Percentiles rank a stretch among this genome's conserved stretches.
These are phyloP conservation scores for Saraca asoca DNA, from an alignment of 331 rosid genomes.

Conservation along the genomic window DNA sequence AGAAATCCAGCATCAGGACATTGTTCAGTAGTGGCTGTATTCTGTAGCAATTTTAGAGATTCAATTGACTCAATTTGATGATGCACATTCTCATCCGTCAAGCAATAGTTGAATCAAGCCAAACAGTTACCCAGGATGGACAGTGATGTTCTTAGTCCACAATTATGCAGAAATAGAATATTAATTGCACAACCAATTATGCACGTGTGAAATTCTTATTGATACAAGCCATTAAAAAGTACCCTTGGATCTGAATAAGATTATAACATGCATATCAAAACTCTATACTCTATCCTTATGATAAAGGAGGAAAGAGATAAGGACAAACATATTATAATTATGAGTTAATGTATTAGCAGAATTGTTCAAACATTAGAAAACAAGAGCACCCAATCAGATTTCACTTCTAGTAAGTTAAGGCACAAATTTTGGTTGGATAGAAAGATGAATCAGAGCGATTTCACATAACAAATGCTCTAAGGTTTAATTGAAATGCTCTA, in stretches of 20 bases:
- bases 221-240: background rate
- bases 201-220: constrained; percentile 5
- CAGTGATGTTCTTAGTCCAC: background rate
- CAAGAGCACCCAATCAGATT: constrained; percentile 2
- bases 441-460: background rate
- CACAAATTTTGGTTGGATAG: constrained; percentile 1
- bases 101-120: constrained; percentile 4
- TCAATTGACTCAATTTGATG: background rate
- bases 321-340: constrained; percentile 7
- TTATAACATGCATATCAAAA: background rate
- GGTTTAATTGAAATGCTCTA: constrained; percentile 16
- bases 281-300: background rate
- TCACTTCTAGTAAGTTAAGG: background rate
- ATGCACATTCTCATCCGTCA: constrained; percentile 1
- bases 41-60: background rate
- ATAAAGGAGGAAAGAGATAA: constrained; percentile 5
- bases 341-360: background rate
- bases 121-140: background rate
- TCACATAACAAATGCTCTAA: background rate
- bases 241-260: background rate
- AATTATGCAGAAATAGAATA: background rate
- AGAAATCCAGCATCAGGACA: background rate
- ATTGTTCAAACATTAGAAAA: background rate
- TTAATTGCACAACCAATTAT: constrained; percentile 4
- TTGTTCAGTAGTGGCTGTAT: background rate